phyloP scores from a whole-genome alignment of 1,139 yeast genomes.

The Candida sp. region DNA sequence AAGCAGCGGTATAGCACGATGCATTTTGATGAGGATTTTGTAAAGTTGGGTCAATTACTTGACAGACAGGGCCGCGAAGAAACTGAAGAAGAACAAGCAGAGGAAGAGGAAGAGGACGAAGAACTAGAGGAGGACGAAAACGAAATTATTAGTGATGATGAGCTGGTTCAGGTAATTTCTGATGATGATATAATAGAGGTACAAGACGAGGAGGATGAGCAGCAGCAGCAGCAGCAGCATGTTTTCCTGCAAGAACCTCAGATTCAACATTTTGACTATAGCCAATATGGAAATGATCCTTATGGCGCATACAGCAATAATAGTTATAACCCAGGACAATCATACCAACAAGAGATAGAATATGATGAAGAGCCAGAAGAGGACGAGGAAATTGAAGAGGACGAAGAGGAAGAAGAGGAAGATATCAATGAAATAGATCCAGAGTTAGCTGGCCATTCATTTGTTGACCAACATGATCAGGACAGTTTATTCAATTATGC shows the following conservation, averaged over 20 bases:
- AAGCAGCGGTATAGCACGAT: conserved; percentile 28
- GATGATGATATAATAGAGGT: conserved; percentile 11
- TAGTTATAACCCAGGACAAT: background rate
- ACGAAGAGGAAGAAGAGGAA: conserved; percentile 4
- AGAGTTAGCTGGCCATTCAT: background rate
- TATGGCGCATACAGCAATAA: background rate
- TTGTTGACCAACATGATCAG: background rate
- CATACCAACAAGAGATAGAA: conserved; percentile 5
- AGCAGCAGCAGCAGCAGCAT: background rate
- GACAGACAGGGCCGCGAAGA: conserved; percentile 25
- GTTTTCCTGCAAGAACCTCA: background rate
- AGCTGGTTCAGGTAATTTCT: conserved; percentile 3
- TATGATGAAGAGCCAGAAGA: conserved; percentile 8
- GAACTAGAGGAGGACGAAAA: conserved; percentile 16
- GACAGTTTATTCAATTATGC: background rate
- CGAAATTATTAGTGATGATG: conserved; percentile 14
- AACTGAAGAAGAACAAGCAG: conserved; percentile 12
- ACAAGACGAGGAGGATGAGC: background rate
- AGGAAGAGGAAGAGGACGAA: conserved; percentile 14
- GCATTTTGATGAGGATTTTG: conserved; percentile 45
- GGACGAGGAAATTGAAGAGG: conserved; percentile 3
- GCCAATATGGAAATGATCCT: background rate
- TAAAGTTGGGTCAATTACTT: conserved; percentile 30
- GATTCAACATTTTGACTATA: background rate
- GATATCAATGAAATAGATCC: background rate